Evolutionary conservation across 2,329 filamentous ascomycete species (phyloP), one percentile per base, ranked within the genome.

Genomic region (Cladosporium sp.): DNA sequence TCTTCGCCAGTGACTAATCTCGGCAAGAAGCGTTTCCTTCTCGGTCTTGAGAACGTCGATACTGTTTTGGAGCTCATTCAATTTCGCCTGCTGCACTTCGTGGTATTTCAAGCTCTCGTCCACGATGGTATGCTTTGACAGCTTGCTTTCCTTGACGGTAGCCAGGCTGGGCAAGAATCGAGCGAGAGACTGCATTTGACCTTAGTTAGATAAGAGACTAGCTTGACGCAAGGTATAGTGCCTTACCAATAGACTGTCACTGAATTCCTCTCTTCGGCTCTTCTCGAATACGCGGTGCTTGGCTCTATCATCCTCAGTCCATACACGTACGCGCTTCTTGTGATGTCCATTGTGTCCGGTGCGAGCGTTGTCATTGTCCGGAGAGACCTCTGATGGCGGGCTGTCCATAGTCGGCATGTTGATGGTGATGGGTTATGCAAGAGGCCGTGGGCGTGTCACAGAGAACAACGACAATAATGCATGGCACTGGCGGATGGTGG

Each of bases 61-160:
- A 25, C 25, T 41, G 13, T 40, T 38, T 11, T 33, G 38, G 11
- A 40, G 38, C 12, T 49, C 38, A 5, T 49, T 36, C 12, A 49
- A 27, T 22, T 40, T 25, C 13, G 45, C 29, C 18, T 41, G 38
- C 35, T 54, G 49, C 18, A 38, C 33, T n/a, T 50, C 33, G 30
- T 49, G 50, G 19, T 56, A 46, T 25, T 52, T 39, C 7, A 56
- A 43, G 33, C 47, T 51, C 18, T 52, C 52, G 7, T 52, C 38
- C 4, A 56, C 54, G 6, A 56, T 51, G n/a, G 51, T 52, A 19
- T 54, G 51, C 33, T 56, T 56, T 3, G 54, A 54, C 3, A 56
- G 52, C 30, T 52, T 52, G n/a, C 49, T 51, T 30, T 51, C 43
- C 38, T 52, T 52, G 38, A 51, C 43, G 19, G 35, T 45, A 29